phyloP scores from a whole-genome alignment of 305 asterid genomes.

The Fraxinus ornus region DNA sequence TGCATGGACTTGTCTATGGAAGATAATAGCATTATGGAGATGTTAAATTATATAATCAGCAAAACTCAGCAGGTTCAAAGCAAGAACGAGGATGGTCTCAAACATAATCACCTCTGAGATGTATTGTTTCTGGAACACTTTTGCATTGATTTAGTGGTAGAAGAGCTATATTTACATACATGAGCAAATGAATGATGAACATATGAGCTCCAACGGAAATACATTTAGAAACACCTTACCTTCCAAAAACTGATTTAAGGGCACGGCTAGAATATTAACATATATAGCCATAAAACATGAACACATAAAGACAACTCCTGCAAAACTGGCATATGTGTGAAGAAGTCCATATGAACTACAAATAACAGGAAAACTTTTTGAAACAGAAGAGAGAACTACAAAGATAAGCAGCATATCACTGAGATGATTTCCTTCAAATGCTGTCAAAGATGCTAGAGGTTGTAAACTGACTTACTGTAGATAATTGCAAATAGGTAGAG shows the following conservation, averaged over 20 bases:
- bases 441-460: background rate
- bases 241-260: constrained; percentile 19
- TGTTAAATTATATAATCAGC: constrained; percentile 16
- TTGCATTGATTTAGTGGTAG: constrained; percentile 18
- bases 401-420: background rate
- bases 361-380: background rate
- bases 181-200: constrained; percentile 10
- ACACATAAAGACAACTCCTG: constrained; percentile 28
- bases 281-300: constrained; percentile 25
- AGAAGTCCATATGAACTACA: background rate
- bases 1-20: constrained; percentile 11
- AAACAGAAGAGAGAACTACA: background rate
- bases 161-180: constrained; percentile 3
- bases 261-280: constrained; percentile 15
- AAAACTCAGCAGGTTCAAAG: constrained; percentile 22
- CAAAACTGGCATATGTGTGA: constrained; percentile 23
- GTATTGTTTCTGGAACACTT: constrained; percentile 15
- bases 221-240: constrained; percentile 31
- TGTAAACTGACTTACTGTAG: constrained; percentile 9
- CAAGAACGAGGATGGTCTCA: constrained; percentile 19
- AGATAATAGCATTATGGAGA: constrained; percentile 6
- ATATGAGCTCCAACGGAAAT: background rate
- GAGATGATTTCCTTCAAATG: background rate
- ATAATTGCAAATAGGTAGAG: background rate
- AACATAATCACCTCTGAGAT: background rate